Evolutionary conservation across 345 rosid genomes (phyloP), one percentile per base, ranked within the genome.

Genomic region (Stellera chamaejasme): DNA sequence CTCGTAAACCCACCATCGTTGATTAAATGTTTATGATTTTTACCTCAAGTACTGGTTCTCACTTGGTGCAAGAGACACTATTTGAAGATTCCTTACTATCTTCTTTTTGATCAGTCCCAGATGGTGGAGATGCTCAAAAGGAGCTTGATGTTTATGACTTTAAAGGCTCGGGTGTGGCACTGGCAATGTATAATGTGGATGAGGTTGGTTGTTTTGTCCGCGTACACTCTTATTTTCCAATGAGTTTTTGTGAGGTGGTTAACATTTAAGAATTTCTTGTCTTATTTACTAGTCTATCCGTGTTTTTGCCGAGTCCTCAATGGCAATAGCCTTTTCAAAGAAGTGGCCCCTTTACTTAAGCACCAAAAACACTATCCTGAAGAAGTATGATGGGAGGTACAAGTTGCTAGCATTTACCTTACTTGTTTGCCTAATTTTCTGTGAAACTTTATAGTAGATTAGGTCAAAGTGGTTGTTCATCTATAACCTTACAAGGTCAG

Each of bases 311-410:
- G 91, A 93, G 76, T 82, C 99, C 57, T 93, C 99, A 55, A 84
- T 93, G 97, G 63, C 87, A 5, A 65, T 84, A 74, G 94, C 97
- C 48, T 73, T 81, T 66, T 63, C 84, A 16, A 93, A 93, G 77
- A 89, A 87, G 71, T 89, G 91, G 97, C 99, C 99, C 52, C 78
- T 93, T 44, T 93, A 93, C 77, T 70, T 93, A 74, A 93, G 97
- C 81, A 84, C 97, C 56, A 93, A 93, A 70, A 93, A 93, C 81
- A 93, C 99, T 53, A 93, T 93, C 66, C 76, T 93, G 54, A 93
- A 93, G 79, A 93, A 84, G 72, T 93, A 93, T 63, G 99, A 93
- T 75, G 97, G 99, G 81, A 89, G 99, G 99, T 86, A 69, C 53
- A 69, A 52, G 61, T 60, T 46, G 69, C 42, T 66, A 45, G 58